phyloP scores from a whole-genome alignment of 2,329 filamentous ascomycete species.

The Corinectria fuckeliana region DNA sequence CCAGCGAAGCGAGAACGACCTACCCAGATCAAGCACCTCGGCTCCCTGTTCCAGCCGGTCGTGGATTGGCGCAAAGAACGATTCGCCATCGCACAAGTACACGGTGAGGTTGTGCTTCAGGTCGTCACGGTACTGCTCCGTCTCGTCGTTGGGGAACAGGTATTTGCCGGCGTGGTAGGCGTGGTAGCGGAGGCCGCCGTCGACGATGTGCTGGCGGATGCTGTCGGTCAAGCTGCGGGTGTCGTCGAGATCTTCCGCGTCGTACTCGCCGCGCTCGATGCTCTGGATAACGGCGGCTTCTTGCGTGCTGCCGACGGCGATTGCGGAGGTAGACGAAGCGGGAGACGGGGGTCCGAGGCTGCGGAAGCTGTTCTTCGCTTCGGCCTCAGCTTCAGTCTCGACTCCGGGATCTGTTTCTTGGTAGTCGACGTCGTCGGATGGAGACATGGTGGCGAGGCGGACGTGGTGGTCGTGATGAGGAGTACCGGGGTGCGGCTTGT shows the following conservation, averaged over 20 bases:
- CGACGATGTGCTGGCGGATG: conserved; percentile 51
- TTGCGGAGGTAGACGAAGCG: conserved; percentile 36
- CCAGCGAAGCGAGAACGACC: conserved; percentile 30
- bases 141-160: conserved; percentile 52
- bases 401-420: background rate
- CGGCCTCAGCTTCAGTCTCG: background rate
- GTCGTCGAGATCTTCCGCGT: conserved; percentile 40
- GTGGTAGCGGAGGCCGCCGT: conserved; percentile 49
- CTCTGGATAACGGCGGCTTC: conserved; percentile 41
- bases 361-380: background rate
- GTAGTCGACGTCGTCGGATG: background rate
- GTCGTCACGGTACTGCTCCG: conserved; percentile 51
- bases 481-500: background rate
- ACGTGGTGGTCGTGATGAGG: background rate
- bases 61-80: conserved; percentile 54
- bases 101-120: conserved; percentile 50
- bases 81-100: conserved; percentile 47
- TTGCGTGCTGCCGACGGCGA: conserved; percentile 41
- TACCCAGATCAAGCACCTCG: conserved; percentile 56
- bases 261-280: conserved; percentile 43
- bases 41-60: conserved; percentile 46
- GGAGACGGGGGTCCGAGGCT: conserved; percentile 38
- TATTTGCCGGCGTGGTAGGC: conserved; percentile 51
- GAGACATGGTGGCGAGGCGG: conserved; percentile 12
- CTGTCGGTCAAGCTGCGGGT: conserved; percentile 51